Evolutionary conservation across 345 rosid genomes (phyloP).

Genomic region (Theobroma cacao): DNA sequence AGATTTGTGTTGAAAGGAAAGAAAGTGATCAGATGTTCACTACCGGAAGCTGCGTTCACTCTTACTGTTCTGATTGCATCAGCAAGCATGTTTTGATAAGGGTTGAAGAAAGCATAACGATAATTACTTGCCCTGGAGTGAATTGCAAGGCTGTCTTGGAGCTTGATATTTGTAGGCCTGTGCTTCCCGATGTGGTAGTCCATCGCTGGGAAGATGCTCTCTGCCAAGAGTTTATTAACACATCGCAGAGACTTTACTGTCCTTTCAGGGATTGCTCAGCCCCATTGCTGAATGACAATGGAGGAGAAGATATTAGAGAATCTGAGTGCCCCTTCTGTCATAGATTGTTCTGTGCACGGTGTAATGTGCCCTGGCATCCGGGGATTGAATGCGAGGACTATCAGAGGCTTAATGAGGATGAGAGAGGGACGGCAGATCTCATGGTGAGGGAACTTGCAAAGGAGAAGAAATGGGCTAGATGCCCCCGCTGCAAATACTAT

Average conservation of each 20-base stretch:
- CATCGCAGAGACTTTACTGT: constrained; percentile 46
- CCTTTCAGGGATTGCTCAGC: constrained; percentile 75
- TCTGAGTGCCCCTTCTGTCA: constrained; percentile 68
- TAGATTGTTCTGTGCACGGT: constrained; percentile 48
- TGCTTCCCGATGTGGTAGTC: constrained; percentile 42
- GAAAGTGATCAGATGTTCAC: constrained; percentile 38
- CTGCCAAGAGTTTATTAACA: constrained; percentile 40
- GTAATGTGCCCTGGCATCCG: constrained; percentile 43
- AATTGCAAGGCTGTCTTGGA: constrained; percentile 42
- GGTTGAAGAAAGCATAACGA: constrained; percentile 23
- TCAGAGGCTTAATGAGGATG: constrained; percentile 34
- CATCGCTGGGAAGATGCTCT: constrained; percentile 54
- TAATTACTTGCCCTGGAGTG: constrained; percentile 53
- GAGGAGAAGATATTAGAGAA: constrained; percentile 34
- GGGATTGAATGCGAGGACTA: constrained; percentile 35
- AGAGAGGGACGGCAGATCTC: constrained; percentile 40
- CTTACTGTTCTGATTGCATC: constrained; percentile 53
- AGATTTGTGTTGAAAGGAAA: constrained; percentile 56
- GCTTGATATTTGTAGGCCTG: constrained; percentile 36
- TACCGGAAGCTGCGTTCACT: constrained; percentile 43
- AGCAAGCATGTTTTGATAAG: constrained; percentile 44
- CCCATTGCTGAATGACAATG: constrained; percentile 39
- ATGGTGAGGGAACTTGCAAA: constrained; percentile 38
- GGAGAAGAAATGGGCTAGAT: constrained; percentile 44
- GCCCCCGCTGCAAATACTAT: constrained; percentile 41